Evolutionary conservation across 768 basidiomycete genomes (phyloP), one percentile per base, ranked within the genome.

Genomic region (Lactifluus piperatus): DNA sequence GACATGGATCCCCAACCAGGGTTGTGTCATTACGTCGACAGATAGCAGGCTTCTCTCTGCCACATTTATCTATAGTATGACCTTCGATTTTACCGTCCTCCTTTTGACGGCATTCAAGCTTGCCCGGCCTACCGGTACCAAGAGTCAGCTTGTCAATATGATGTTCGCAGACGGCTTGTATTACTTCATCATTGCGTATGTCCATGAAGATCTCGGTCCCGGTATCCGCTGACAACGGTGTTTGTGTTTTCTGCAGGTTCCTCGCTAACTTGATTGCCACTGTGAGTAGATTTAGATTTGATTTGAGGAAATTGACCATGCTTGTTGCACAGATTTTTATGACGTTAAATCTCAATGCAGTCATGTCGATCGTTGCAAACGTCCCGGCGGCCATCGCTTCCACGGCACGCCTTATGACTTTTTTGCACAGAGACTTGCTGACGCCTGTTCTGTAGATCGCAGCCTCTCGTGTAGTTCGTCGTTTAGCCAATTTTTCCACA

Each of bases 31-130:
- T 56, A 74, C 76, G 1, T 66, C 77, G 30, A 84, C 85, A 7
- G 79, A 84, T 67, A 88, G 81, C 68, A 81, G 69, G 9, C 71
- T 86, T 52, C 77, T 88, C 32, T 82, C 84, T 5, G 81, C 83
- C 3, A 83, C 83, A 4, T 88, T 87, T 69, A 83, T 87, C 32
- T 88, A 88, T 64, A 82, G 85, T 30, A 89, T 88, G 87, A 74
- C 75, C 66, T 86, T 88, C 67, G 87, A 88, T 67, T 71, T 85
- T 22, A 58, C 78, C 29, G 83, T 87, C 39, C 75, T 88, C 46
- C 59, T 73, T 26, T 70, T 88, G 63, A 86, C 80, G 37, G 79
- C 77, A 13, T 81, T 79, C 70, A 87, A 84, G 67, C 77, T 88
- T 24, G 70, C 69, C 16, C 70, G 69, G 27, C 60, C 66, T 0